phyloP scores from a whole-genome alignment of 2,329 filamentous ascomycete genomes.

The Ceratocystis cacaofunesta region DNA sequence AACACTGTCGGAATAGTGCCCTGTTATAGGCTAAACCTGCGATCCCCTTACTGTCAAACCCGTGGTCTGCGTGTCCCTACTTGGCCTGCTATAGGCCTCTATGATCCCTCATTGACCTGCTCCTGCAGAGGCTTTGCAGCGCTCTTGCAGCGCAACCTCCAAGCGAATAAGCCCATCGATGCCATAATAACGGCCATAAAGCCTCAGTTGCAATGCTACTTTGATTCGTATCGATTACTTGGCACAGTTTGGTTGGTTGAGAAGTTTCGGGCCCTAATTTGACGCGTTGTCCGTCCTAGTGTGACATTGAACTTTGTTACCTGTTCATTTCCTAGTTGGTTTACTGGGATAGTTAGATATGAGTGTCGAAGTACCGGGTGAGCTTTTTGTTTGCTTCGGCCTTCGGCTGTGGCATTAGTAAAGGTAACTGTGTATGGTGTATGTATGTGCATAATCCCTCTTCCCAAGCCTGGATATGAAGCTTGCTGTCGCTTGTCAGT shows the following conservation, averaged over 20 bases:
- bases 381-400: background rate
- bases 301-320: background rate
- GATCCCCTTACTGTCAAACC: background rate
- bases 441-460: background rate
- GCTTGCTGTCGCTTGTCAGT: background rate
- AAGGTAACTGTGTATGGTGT: background rate
- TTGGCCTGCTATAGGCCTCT: background rate
- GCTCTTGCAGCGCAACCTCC: no score
- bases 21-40: no score
- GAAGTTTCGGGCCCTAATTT: background rate
- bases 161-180: no score
- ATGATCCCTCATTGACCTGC: background rate
- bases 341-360: background rate
- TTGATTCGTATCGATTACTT: conserved; percentile 1
- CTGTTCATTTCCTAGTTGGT: background rate
- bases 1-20: no score
- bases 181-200: background rate
- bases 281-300: background rate
- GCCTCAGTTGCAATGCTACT: conserved; percentile 1
- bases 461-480: background rate
- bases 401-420: background rate
- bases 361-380: background rate
- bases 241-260: background rate
- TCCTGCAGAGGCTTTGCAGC: background rate
- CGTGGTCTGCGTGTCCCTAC: no score